A percentile compares a stretch with the other conserved stretches of the same genome.
Evolutionary conservation across 2,329 filamentous ascomycete genomes (phyloP).

Genomic region (Neofusicoccum kwambonambiense): DNA sequence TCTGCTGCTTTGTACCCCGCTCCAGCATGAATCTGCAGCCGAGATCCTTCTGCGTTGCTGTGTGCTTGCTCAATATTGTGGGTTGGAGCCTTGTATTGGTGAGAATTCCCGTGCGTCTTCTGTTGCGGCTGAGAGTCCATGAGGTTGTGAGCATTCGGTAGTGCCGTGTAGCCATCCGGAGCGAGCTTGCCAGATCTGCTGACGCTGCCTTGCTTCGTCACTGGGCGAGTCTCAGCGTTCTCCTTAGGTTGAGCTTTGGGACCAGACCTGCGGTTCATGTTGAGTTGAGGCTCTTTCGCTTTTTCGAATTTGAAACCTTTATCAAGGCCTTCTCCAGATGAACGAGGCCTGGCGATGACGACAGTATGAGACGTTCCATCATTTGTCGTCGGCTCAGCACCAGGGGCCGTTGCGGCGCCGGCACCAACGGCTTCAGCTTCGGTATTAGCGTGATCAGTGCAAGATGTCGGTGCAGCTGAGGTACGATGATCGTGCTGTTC

Average conservation of each 20-base stretch:
- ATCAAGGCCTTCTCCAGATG: background rate
- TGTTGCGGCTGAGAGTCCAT: too few relatives aligned
- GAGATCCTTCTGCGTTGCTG: too few relatives aligned
- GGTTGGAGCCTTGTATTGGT: too few relatives aligned
- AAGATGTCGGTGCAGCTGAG: background rate
- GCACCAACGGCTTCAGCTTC: background rate
- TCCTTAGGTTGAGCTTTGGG: background rate
- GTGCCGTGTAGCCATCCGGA: too few relatives aligned
- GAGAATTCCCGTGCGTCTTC: too few relatives aligned
- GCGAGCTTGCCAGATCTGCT: too few relatives aligned
- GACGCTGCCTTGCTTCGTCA: background rate
- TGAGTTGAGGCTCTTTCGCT: background rate
- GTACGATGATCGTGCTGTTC: background rate
- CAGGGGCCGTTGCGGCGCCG: background rate
- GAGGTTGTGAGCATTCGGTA: too few relatives aligned
- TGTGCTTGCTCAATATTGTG: too few relatives aligned
- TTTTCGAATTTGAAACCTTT: background rate
- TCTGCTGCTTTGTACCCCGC: too few relatives aligned
- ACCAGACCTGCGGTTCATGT: background rate
- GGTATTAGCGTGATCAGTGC: background rate
- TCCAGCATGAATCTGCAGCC: too few relatives aligned
- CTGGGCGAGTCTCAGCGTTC: background rate
- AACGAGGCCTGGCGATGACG: background rate
- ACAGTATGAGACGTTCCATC: background rate
- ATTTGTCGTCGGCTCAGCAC: background rate